Base-by-base conservation (phyloP, 2,329 filamentous ascomycete genomes). In the Cytospora piceae region DNA sequence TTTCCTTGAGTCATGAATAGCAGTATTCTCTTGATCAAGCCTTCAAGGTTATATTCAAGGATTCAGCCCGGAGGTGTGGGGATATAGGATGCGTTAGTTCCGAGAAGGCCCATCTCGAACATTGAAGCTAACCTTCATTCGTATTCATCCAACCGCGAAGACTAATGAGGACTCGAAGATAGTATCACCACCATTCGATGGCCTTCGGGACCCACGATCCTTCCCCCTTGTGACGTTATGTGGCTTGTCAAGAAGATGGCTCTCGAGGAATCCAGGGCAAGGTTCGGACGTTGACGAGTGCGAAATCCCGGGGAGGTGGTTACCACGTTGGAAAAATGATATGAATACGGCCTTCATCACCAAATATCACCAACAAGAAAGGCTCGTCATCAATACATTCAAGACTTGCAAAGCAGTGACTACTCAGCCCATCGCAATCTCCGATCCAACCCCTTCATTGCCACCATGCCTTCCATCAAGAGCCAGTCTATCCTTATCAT, bases 391-490 rank as follows among this genome's bases (percentile, higher is more conserved):
- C 12, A 32, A 29, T 14, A 22, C 34, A 42, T 9, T 46, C 34
- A 46, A 39, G 12, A 4, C 32, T 46, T 42, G 22, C 39, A 20
- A 8, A 8, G 24, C 7, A 22, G 4, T 46, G 20, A 24, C 0
- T 46, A 3, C 20, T 17, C 22, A 37, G 15, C 34, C 24, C 12
- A 17, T n/a, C 24, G 3, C 12, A 46, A 12, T n/a, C 1, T 22
- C 34, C 32, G 7, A 4, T 24, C 46, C 7, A 46, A 31, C 22
- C 6, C 3, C 29, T 22, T 5, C 31, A 17, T 32, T 12, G 2
- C 22, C 32, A 34, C 31, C 11, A 65, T 65, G 63, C 61, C 64
- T 58, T 27, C 64, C 27, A 64, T 67, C 24, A 64, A 53, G 39
- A 61, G 53, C 2, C 60, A 64, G 31, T 55, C 42, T 5, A 51